Evolutionary conservation across 2,329 filamentous ascomycete species (phyloP), one percentile per base, ranked within the genome.

Genomic region (Tolypocladium guangdongense): DNA sequence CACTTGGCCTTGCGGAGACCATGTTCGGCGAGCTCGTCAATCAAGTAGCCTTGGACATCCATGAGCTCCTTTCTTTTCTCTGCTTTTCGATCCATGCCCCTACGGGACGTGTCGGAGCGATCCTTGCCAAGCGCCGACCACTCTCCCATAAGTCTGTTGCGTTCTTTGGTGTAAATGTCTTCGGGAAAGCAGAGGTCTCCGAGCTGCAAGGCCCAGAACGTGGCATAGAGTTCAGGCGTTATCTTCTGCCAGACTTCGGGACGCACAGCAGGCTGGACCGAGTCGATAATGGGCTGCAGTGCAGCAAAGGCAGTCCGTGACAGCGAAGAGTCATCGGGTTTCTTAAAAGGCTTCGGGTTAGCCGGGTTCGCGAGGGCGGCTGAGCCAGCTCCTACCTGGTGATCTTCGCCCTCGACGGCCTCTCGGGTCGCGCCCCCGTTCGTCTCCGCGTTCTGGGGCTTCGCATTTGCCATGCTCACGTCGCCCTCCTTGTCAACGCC

Each of bases 181-280:
- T 82, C 82, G 1, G 88, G 88, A 58, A 91, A 83, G 54, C 82
- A 81, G 54, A 96, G 75, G 65, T 99, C 92, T 47, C 87, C 84
- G 3, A 95, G 78, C 32, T 90, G 85, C 14, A 96, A 76, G 50
- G 91, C 86, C 93, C 93, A 99, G 70, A 99, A 99, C 0, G 87
- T 88, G 45, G 88, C 82, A 63, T 90, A 96, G 66, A 96, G 92
- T 33, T 88, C 83, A 0, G 90, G 77, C 45, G 83, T 90, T 51
- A 96, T 79, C 50, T 81, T 81, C 12, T 81, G 74, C 77, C 86
- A 90, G 6, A 83, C 79, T 8, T 82, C 78, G 2, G 79, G 69
- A 1, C 87, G 80, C 12, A 89, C 66, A 0, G 80, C 73, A 7
- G 74, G 71, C 55, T 81, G 79, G 20, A 96, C 78, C 33, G 83